Evolutionary conservation across 2,329 filamentous ascomycete genomes (phyloP).

Genomic region (Aspergillus fumigatiaffinis): DNA sequence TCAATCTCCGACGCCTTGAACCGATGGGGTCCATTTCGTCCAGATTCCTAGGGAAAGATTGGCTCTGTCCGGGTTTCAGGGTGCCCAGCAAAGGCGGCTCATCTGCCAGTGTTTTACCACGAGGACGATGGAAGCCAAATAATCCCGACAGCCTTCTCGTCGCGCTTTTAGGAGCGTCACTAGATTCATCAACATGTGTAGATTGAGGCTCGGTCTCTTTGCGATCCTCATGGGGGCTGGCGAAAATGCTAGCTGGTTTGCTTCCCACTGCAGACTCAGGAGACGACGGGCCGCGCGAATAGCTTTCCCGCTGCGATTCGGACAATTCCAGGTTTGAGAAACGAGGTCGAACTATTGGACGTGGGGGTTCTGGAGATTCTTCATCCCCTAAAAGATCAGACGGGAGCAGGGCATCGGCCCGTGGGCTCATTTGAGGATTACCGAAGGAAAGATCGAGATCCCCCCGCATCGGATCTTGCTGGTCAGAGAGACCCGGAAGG

Average conservation of each 20-base stretch:
- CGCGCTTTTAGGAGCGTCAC: constrained; percentile 40
- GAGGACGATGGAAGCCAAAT: constrained; percentile 56
- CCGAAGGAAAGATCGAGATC: constrained; percentile 54
- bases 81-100: constrained; percentile 56
- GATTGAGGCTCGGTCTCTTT: constrained; percentile 36
- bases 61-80: constrained; percentile 58
- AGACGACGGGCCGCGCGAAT: constrained; percentile 39
- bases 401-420: constrained; percentile 58
- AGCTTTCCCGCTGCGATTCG: constrained; percentile 28
- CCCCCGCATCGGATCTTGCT: constrained; percentile 38
- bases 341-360: constrained; percentile 23
- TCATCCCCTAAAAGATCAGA: constrained; percentile 59
- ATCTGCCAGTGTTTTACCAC: constrained; percentile 58
- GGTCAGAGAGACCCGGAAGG: constrained; percentile 42
- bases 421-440: constrained; percentile 61
- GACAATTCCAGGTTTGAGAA: constrained; percentile 29
- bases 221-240: constrained; percentile 44
- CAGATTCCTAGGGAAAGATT: constrained; percentile 57
- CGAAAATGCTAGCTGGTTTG: constrained; percentile 42
- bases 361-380: constrained; percentile 36
- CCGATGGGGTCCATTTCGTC: constrained; percentile 51
- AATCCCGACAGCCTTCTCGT: constrained; percentile 55
- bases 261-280: constrained; percentile 41
- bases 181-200: constrained; percentile 27
- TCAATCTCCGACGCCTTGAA: constrained; percentile 50